Conservation (phyloP, 2,329 filamentous ascomycete genomes). For the Curvularia eragrostidis region DNA sequence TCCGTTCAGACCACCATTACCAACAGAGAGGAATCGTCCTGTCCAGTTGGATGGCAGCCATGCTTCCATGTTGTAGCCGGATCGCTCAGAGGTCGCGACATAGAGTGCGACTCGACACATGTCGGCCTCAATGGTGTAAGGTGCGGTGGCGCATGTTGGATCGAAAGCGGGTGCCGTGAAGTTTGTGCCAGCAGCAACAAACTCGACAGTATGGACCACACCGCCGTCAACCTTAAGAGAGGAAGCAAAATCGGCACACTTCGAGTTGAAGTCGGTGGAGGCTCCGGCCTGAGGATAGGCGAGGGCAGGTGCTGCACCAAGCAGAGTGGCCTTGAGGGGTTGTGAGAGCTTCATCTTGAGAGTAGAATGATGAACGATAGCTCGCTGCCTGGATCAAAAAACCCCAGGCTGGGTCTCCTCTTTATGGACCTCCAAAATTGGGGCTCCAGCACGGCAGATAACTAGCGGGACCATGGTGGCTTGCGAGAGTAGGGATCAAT, state of each 20-base stretch:
- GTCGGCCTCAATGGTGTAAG: slow-evolving; percentile 40
- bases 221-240: slow-evolving; percentile 44
- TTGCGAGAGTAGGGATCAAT: slow-evolving; percentile 1
- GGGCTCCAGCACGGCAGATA: slow-evolving; percentile 1
- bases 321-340: slow-evolving; percentile 19
- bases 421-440: not conserved
- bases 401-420: not conserved
- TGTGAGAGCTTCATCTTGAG: slow-evolving; percentile 31
- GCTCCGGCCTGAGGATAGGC: slow-evolving; percentile 13
- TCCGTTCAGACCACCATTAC: slow-evolving; percentile 53
- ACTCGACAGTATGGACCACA: slow-evolving; percentile 48
- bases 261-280: slow-evolving; percentile 26
- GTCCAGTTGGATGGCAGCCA: slow-evolving; percentile 55
- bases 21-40: slow-evolving; percentile 43
- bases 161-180: slow-evolving; percentile 50
- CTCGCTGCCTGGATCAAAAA: not conserved
- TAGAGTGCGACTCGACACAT: slow-evolving; percentile 52
- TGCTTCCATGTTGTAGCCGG: slow-evolving; percentile 54
- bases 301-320: slow-evolving; percentile 16
- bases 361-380: not conserved
- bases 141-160: slow-evolving; percentile 48
- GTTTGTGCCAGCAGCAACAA: slow-evolving; percentile 52
- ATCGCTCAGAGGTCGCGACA: slow-evolving; percentile 50
- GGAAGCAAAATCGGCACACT: slow-evolving; percentile 39
- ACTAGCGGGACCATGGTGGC: not conserved